Conservation (phyloP, 768 basidiomycete genomes). For the Tremella yokohamensis region DNA sequence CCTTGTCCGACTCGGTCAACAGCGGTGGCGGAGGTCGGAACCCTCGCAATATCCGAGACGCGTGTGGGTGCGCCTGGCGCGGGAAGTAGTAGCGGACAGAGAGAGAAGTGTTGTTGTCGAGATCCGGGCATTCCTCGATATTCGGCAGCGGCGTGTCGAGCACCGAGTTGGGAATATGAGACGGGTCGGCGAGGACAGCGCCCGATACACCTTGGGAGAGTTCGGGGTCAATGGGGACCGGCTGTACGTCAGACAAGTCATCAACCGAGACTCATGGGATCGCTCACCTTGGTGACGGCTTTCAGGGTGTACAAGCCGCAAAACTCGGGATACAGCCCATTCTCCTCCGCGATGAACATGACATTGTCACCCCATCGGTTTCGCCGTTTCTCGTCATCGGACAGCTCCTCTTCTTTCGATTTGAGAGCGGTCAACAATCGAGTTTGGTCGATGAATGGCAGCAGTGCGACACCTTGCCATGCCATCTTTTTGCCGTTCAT, state of each 20-base stretch:
- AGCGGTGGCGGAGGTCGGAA: conserved; percentile 60
- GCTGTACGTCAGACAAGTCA: conserved; percentile 55
- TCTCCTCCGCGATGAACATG: conserved; percentile 77
- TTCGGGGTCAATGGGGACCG: conserved; percentile 65
- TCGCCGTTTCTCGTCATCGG: conserved; percentile 74
- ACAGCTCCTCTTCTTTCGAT: conserved; percentile 58
- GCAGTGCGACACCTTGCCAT: conserved; percentile 95
- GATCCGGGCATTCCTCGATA: conserved; percentile 64
- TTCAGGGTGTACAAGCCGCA: conserved; percentile 87
- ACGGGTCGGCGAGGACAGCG: conserved; percentile 72
- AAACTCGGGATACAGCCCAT: conserved; percentile 80
- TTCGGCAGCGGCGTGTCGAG: conserved; percentile 69
- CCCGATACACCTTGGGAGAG: conserved; percentile 78
- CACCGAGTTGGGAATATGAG: conserved; percentile 86
- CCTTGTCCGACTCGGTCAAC: conserved; percentile 68
- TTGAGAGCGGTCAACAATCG: conserved; percentile 81
- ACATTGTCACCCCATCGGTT: conserved; percentile 81
- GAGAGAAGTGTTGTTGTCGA: conserved; percentile 79
- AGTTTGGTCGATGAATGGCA: conserved; percentile 89
- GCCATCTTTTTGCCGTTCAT: conserved; percentile 99
- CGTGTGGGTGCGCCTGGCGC: conserved; percentile 76
- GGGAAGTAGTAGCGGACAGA: conserved; percentile 88
- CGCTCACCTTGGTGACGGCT: conserved; percentile 68
- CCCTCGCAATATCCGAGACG: conserved; percentile 74
- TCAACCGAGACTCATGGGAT: neutral